Conservation (phyloP, 106 monocot genomes). For the Acorus gramineus region DNA sequence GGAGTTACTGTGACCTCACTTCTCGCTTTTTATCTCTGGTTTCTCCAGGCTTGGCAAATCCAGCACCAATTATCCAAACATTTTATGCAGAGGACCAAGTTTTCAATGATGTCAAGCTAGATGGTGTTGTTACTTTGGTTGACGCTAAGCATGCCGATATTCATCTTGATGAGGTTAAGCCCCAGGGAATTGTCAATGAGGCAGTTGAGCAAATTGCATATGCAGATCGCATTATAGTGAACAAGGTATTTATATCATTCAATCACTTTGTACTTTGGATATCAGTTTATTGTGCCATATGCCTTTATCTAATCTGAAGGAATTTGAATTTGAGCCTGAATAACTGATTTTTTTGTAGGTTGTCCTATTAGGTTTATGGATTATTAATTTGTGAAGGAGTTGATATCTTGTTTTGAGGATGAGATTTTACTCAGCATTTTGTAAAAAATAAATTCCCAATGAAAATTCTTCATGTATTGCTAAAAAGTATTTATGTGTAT, state of each 20-base stretch:
- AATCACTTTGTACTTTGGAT: too few relatives aligned
- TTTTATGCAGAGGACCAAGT: slow-evolving; percentile 85
- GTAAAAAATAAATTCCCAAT: too few relatives aligned
- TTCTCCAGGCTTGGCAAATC: slow-evolving; percentile 84
- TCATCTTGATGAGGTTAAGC: slow-evolving; percentile 88
- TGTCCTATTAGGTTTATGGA: too few relatives aligned
- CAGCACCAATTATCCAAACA: slow-evolving; percentile 94
- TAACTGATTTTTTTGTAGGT: too few relatives aligned
- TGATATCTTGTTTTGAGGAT: slow-evolving; percentile 7
- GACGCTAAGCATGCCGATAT: slow-evolving; percentile 81
- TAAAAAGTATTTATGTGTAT: too few relatives aligned
- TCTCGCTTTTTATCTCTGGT: neutral
- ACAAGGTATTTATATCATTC: slow-evolving; percentile 47
- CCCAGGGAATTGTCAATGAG: slow-evolving; percentile 89
- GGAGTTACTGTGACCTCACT: neutral
- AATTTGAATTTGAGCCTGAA: too few relatives aligned
- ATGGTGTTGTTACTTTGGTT: slow-evolving; percentile 96
- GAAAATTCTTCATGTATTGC: too few relatives aligned
- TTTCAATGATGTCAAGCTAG: slow-evolving; percentile 87
- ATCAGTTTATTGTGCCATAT: neutral
- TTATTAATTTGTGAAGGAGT: neutral
- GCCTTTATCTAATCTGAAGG: too few relatives aligned
- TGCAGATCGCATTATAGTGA: slow-evolving; percentile 96
- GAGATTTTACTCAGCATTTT: too few relatives aligned
- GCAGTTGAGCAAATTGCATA: slow-evolving; percentile 97